Base-by-base conservation (phyloP, 1,284 basidiomycete genomes). In the Cutaneotrichosporon sp. region DNA sequence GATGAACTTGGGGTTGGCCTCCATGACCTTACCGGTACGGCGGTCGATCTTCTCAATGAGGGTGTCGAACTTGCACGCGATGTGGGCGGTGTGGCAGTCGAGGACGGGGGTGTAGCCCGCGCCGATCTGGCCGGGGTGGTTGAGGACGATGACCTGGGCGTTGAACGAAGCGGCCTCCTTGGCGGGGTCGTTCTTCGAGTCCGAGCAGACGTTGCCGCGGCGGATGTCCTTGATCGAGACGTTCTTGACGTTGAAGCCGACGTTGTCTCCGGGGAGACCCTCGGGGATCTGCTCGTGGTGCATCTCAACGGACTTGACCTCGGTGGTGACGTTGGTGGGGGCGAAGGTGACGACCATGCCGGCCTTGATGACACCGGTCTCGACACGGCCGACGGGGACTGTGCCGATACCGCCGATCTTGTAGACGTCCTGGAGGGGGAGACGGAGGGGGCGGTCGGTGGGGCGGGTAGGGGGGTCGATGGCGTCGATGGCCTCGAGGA, bases 371-470 rank as follows among this genome's bases (percentile, higher is more conserved):
- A 94, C 81, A 89, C 97, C 95, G 79, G 97, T 99, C 87, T 99
- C 95, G 79, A 99, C 95, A 92, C 97, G 95, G 83, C 95, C 95
- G 84, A 99, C 95, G 81, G 95, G 95, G 76, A 99, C 97, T 76
- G 95, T 99, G 74, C 95, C 95, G 79, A 99, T 99, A 95, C 95
- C 95, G 85, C 95, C 95, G 79, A 99, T 99, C 88, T 99, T 99
- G 92, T 99, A 99, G 77, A 99, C 95, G 87, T 99, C 95, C 88
- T 99, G 95, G 83, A 99, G 94, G 77, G 95, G 95, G 71, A 99
- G 95, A 86, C 95, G 95, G 84, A 99, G 95, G 76, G 95, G 95
- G 87, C 97, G 97, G 87, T 99, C 95, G 81, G 91, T 91, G 72
- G 97, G 97, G 82, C 95, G 92, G 71, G 85, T 82, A 67, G 95